Evolutionary conservation across 306 rosid genomes (phyloP), one percentile per base, ranked within the genome.

Genomic region (Cucurbita ficifolia): DNA sequence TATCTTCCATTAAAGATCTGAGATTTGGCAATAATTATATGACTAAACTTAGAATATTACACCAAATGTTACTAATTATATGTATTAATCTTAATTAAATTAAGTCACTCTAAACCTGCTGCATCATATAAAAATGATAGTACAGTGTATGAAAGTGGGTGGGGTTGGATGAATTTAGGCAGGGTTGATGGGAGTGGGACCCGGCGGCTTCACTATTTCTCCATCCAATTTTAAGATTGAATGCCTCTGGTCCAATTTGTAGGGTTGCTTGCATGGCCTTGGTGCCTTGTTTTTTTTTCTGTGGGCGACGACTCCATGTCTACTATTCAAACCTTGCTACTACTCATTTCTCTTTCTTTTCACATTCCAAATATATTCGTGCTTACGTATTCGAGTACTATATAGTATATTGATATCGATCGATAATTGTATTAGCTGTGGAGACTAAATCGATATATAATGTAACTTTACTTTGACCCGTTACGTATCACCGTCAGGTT

Each of bases 141-240:
- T 7, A 7, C 3, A 4, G 21, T 52, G 21, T n/a, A 53, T 53
- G 57, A 53, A 53, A 52, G 24, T 52, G 8, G 19, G 57, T 45
- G 8, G 18, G n/a, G 21, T 17, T 19, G 36, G 62, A 56, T 56
- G 5, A 24, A 17, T n/a, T 68, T 68, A 43, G 39, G 73, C 33
- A 1, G 43, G 21, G 55, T 69, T 69, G 22, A 67, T 64, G 52
- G 18, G 70, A 63, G 22, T 69, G 57, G 73, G 73, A 24, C 73
- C 73, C 42, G 73, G 73, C 73, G 73, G 73, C 73, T 69, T 69
- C 58, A 69, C 74, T 69, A 24, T 12, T 69, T 16, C 24, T 69
- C 6, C 57, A 3, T 45, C 40, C 11, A 45, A 19, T 45, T 45
- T 5, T n/a, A 40, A 63, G 70, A 5, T 29, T 58, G 61, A 22